Evolutionary conservation across 441 rosid genomes (phyloP), one percentile per base, ranked within the genome.

Genomic region (Populus hybrid): DNA sequence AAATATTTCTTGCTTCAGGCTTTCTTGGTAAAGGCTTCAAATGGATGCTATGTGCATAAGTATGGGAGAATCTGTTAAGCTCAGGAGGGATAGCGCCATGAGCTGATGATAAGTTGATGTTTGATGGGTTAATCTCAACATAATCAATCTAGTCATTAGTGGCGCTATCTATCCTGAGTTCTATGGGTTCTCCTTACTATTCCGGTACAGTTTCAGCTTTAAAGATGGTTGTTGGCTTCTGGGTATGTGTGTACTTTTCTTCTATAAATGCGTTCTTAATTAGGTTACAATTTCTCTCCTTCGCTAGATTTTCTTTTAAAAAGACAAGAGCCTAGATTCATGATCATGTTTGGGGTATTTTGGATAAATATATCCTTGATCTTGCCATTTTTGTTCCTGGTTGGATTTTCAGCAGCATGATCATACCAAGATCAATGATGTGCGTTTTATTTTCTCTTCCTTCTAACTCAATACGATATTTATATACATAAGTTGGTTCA

Each of bases 91-190:
- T 92, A 92, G 97, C 97, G 92, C 94, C 98, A 82, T 77, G 40
- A 42, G 23, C 36, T 61, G 68, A 28, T 35, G 18, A 45, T 14
- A 38, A 35, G 18, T 21, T n/a, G 64, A 8, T 24, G 10, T 7
- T 67, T 68, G 7, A 35, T 53, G 26, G 71, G 23, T 56, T 69
- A 10, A 21, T 40, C 72, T 26, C 28, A 59, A 23, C 38, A 7
- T 16, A 33, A 69, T 9, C 63, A 35, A 35, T 33, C 50, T 9
- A 38, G 23, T 50, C 59, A 72, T 2, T 29, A 40, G 74, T 87
- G 82, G 93, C 97, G 95, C 98, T 94, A 87, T 94, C 98, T 87
- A 92, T 94, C 97, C 95, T 94, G 98, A 94, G 98, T 91, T 92
- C 89, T 84, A 90, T 72, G 80, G 95, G 74, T 86, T 90, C 93